Conservation (phyloP, 768 basidiomycete species). For the Phlegmacium glaucopus region DNA sequence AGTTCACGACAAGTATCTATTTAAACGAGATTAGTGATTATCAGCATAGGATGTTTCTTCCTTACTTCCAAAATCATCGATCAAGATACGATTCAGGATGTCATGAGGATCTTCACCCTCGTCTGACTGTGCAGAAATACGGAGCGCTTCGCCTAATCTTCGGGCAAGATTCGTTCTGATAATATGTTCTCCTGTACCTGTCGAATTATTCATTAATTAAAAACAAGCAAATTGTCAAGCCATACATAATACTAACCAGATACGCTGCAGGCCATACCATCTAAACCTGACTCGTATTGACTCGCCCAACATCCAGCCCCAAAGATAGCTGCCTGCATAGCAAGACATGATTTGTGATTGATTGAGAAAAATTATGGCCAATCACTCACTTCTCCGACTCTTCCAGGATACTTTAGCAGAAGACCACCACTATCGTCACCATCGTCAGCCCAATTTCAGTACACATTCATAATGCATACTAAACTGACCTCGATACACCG, state of each 20-base stretch:
- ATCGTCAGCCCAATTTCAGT: background rate
- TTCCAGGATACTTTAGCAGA: conserved; percentile 70
- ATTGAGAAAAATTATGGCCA: background rate
- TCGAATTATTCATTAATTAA: background rate
- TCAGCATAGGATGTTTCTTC: background rate
- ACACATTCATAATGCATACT: too few relatives aligned
- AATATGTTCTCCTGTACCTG: conserved; percentile 75
- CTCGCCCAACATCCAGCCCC: conserved; percentile 77
- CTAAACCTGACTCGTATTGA: conserved; percentile 23
- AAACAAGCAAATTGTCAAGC: background rate
- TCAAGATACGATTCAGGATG: conserved; percentile 42
- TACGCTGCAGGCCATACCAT: conserved; percentile 64
- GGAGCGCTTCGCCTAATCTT: conserved; percentile 45
- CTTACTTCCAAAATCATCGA: conserved; percentile 51
- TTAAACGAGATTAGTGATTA: background rate
- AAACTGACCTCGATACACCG: conserved; percentile 70
- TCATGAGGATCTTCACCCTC: conserved; percentile 48
- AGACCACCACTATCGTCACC: conserved; percentile 61
- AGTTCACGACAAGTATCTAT: conserved; percentile 14
- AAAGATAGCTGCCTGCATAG: conserved; percentile 57
- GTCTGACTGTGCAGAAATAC: background rate
- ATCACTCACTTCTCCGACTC: conserved; percentile 65
- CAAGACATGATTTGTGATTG: background rate
- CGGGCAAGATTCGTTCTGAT: conserved; percentile 54
- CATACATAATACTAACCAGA: conserved; percentile 43